Percentiles rank a stretch among this genome's conserved stretches.
phyloP scores from a whole-genome alignment of 139 green algal genomes.

The Chlorella ohadii region DNA sequence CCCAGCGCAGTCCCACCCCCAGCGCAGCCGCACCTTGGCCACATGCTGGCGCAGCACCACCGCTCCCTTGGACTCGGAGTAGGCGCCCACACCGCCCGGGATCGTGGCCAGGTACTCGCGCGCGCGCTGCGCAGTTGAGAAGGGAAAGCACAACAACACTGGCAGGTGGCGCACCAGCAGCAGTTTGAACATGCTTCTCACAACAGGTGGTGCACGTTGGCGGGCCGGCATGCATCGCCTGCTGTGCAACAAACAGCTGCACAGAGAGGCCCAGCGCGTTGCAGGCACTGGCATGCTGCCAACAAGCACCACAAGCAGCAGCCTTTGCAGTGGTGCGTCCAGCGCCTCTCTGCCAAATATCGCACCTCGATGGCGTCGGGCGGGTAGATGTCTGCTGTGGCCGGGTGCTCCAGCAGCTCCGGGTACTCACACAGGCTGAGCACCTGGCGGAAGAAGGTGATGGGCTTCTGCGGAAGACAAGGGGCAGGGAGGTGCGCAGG shows the following conservation, averaged over 20 bases:
- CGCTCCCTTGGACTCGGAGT: slow-evolving; percentile 84
- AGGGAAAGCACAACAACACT: not conserved
- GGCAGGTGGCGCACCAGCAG: too few relatives aligned
- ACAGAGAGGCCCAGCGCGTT: too few relatives aligned
- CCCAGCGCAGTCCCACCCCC: not conserved
- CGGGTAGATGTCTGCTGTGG: slow-evolving; percentile 77
- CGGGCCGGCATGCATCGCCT: too few relatives aligned
- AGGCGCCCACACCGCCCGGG: slow-evolving; percentile 85
- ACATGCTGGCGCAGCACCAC: slow-evolving; percentile 72
- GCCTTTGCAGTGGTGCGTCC: not conserved
- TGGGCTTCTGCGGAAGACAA: slow-evolving; percentile 73
- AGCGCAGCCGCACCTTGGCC: slow-evolving; percentile 8
- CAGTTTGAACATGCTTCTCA: too few relatives aligned
- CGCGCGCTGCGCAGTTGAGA: slow-evolving; percentile 49
- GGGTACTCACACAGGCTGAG: slow-evolving; percentile 32
- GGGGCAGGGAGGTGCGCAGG: not conserved
- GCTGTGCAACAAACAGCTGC: too few relatives aligned
- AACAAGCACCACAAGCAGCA: too few relatives aligned
- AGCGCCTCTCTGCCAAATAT: not conserved
- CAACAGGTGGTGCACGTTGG: too few relatives aligned
- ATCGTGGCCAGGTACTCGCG: slow-evolving; percentile 77
- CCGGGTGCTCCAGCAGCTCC: slow-evolving; percentile 42
- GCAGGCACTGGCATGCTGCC: too few relatives aligned
- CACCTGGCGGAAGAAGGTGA: slow-evolving; percentile 87
- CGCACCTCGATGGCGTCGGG: slow-evolving; percentile 72